A percentile compares a stretch with the other conserved stretches of the same genome.
These are phyloP conservation scores for Tetrahymena borealis DNA, from an alignment of 73 alveolate species.

Conservation along the genomic window DNA sequence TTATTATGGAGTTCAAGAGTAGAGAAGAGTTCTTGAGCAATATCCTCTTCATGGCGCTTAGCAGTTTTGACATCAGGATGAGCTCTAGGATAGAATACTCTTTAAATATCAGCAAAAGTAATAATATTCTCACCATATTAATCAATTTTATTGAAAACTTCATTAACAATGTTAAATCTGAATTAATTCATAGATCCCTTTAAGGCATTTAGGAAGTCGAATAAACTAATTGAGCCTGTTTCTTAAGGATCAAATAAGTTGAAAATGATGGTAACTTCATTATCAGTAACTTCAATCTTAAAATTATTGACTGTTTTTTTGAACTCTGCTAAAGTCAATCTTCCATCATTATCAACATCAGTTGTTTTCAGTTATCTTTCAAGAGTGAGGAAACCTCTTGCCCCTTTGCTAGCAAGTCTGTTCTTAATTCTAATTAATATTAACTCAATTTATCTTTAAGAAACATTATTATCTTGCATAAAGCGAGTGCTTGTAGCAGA, in stretches of 20 bases:
- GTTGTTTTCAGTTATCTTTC: constrained; percentile 71
- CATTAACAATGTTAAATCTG: constrained; percentile 39
- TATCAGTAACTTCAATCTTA: constrained; percentile 61
- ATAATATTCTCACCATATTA: constrained; percentile 64
- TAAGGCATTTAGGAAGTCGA: constrained; percentile 49
- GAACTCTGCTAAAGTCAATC: constrained; percentile 52
- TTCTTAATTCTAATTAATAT: constrained; percentile 60
- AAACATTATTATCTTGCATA: background rate
- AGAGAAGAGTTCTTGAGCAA: constrained; percentile 34
- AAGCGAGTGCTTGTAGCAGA: background rate
- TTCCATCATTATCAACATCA: constrained; percentile 71
- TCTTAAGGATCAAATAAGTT: constrained; percentile 76
- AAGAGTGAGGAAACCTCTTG: constrained; percentile 85
- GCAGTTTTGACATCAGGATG: constrained; percentile 82
- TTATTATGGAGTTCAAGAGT: constrained; percentile 36
- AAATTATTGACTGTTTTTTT: constrained; percentile 59
- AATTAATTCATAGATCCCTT: constrained; percentile 52
- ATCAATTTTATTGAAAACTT: constrained; percentile 57
- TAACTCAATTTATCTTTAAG: constrained; percentile 26
- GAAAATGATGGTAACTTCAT: constrained; percentile 69
- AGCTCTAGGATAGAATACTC: constrained; percentile 66
- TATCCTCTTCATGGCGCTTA: constrained; percentile 73
- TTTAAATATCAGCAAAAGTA: constrained; percentile 73
- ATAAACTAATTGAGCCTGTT: constrained; percentile 53
- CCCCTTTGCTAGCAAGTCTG: constrained; percentile 75